Percentiles rank a stretch among this genome's conserved stretches.
Conservation (phyloP, 169 alveolate genomes). For the Cryptosporidium ryanae region DNA sequence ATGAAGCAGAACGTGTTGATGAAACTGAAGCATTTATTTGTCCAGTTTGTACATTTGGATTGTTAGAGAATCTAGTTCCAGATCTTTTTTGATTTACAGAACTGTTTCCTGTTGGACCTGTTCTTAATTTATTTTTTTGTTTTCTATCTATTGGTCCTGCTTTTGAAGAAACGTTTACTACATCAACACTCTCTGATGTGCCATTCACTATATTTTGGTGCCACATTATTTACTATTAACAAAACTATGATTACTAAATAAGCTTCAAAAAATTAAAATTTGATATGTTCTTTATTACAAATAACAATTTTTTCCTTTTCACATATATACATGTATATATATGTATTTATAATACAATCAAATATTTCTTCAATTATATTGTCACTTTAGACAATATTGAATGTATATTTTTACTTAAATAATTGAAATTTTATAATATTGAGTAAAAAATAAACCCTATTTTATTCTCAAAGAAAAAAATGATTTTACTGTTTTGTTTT, state of each 20-base stretch:
- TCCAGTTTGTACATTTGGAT: slow-evolving; percentile 36
- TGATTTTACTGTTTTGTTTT: too few species aligned
- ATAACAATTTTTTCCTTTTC: not conserved
- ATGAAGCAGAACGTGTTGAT: not conserved
- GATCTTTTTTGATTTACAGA: slow-evolving; percentile 45
- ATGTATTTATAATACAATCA: slow-evolving; percentile 1
- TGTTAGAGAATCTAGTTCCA: slow-evolving; percentile 70
- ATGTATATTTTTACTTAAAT: too few species aligned
- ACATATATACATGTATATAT: not conserved
- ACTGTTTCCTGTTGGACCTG: slow-evolving; percentile 23
- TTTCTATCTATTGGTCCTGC: slow-evolving; percentile 45
- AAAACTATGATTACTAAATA: not conserved
- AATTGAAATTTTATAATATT: too few species aligned
- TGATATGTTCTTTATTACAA: not conserved
- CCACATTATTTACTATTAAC: slow-evolving; percentile 35
- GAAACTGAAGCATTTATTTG: not conserved
- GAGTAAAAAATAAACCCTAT: too few species aligned
- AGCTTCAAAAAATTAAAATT: not conserved
- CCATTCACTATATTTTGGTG: slow-evolving; percentile 17
- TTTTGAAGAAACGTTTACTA: slow-evolving; percentile 3
- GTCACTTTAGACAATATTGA: too few species aligned
- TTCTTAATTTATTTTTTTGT: slow-evolving; percentile 45
- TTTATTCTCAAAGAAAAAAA: too few species aligned
- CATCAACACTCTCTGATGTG: slow-evolving; percentile 26
- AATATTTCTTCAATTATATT: too few species aligned